phyloP scores from a whole-genome alignment of 1,284 basidiomycete genomes.

The Microbotryum intermedium region DNA sequence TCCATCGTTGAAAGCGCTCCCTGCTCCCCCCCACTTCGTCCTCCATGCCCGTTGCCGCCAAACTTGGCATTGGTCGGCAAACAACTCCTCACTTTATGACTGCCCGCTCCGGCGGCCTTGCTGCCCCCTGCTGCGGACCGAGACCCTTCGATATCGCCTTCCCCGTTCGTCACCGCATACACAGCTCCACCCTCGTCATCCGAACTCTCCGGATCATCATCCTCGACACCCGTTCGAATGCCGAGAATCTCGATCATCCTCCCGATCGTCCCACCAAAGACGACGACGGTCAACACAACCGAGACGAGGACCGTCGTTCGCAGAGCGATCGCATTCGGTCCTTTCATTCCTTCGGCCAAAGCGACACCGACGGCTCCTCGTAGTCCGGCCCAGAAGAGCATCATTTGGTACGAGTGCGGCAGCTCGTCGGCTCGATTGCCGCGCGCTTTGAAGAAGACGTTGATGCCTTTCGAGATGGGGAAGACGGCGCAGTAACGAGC shows the following conservation, averaged over 20 bases:
- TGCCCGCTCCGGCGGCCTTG: neutral
- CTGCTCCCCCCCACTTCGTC: neutral
- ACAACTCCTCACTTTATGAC: slow-evolving; percentile 7
- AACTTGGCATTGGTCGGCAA: neutral
- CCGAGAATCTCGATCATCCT: slow-evolving; percentile 97
- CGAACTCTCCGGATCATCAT: slow-evolving; percentile 69
- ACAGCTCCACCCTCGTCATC: slow-evolving; percentile 59
- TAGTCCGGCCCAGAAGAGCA: slow-evolving; percentile 98
- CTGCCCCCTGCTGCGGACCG: neutral
- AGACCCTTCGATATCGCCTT: neutral
- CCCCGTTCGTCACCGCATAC: neutral
- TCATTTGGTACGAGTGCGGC: slow-evolving; percentile 72
- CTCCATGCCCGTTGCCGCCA: neutral
- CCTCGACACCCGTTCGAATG: slow-evolving; percentile 76
- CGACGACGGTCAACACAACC: slow-evolving; percentile 86
- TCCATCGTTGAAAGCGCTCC: neutral
- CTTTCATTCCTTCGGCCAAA: slow-evolving; percentile 88
- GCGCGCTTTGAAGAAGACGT: slow-evolving; percentile 73
- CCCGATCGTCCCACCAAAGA: slow-evolving; percentile 93
- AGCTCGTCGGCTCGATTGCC: slow-evolving; percentile 69
- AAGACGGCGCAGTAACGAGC: slow-evolving; percentile 95
- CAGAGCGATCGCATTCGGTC: slow-evolving; percentile 74
- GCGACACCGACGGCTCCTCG: slow-evolving; percentile 95
- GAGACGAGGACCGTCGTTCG: slow-evolving; percentile 91
- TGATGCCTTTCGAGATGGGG: slow-evolving; percentile 91